These are phyloP conservation scores for Russula virescens DNA, from an alignment of 768 basidiomycete genomes.

Conservation along the genomic window DNA sequence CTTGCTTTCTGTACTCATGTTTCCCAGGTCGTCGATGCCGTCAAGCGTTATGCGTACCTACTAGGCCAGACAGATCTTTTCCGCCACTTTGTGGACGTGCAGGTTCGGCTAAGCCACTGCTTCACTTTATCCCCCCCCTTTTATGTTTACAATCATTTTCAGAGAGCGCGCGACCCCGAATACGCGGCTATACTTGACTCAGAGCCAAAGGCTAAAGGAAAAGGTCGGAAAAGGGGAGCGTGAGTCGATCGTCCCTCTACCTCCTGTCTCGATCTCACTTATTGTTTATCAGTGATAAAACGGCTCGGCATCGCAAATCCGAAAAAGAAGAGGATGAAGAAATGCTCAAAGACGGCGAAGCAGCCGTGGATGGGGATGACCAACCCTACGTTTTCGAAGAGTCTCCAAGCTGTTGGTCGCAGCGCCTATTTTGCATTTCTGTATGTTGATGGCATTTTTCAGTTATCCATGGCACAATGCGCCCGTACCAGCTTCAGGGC, in stretches of 20 bases:
- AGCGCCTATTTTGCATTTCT: neutral
- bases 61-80: conserved; percentile 97
- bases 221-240: conserved; percentile 78
- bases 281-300: conserved; percentile 51
- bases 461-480: conserved; percentile 90
- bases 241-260: conserved; percentile 32
- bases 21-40: conserved; percentile 77
- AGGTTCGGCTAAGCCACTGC: conserved; percentile 43
- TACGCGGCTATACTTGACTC: conserved; percentile 87
- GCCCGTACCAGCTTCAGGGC: conserved; percentile 92
- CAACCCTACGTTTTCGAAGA: conserved; percentile 94
- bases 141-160: neutral
- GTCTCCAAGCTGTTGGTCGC: conserved; percentile 71
- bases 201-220: conserved; percentile 79
- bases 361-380: conserved; percentile 74
- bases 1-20: conserved; percentile 13
- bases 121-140: too few species aligned
- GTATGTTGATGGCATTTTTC: neutral
- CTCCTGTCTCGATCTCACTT: neutral
- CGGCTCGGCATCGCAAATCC: conserved; percentile 82
- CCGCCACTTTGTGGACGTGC: conserved; percentile 97
- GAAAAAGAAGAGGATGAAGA: conserved; percentile 99
- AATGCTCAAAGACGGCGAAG: conserved; percentile 79
- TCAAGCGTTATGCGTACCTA: conserved; percentile 96
- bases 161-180: conserved; percentile 84